Percentiles rank a stretch among this genome's conserved stretches.
These are phyloP conservation scores for Pyrenophora teres DNA, from an alignment of 2,329 filamentous ascomycete species.

Conservation along the genomic window DNA sequence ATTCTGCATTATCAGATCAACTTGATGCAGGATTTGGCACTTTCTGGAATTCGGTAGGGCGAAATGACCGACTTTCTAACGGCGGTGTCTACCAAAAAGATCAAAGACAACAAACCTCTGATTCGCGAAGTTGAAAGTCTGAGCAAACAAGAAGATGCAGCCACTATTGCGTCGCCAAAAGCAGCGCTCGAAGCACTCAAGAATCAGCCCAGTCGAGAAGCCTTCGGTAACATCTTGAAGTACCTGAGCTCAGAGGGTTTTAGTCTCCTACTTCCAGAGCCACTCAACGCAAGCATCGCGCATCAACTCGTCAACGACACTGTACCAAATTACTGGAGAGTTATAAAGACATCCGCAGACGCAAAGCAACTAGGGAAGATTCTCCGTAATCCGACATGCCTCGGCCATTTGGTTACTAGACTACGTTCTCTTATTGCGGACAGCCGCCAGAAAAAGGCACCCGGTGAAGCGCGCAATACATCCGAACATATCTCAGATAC, in stretches of 20 bases:
- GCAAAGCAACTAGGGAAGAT: conserved; percentile 61
- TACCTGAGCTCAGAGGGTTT: conserved; percentile 58
- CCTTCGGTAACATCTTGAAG: conserved; percentile 58
- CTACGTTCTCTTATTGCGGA: conserved; percentile 63
- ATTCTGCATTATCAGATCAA: background rate
- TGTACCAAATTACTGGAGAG: conserved; percentile 79
- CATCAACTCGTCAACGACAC: conserved; percentile 75
- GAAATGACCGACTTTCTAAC: conserved; percentile 57
- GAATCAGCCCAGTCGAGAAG: conserved; percentile 65
- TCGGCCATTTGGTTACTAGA: conserved; percentile 77
- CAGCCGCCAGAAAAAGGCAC: conserved; percentile 41
- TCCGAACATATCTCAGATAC: conserved; percentile 47
- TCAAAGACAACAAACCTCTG: conserved; percentile 20
- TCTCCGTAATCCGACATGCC: conserved; percentile 73
- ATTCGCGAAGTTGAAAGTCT: conserved; percentile 20
- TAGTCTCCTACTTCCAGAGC: conserved; percentile 65
- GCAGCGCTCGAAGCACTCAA: conserved; percentile 66
- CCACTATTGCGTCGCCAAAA: conserved; percentile 39
- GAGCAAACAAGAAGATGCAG: conserved; percentile 14
- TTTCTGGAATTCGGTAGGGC: background rate
- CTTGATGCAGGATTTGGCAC: background rate
- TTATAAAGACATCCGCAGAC: conserved; percentile 8
- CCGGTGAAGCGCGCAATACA: conserved; percentile 35
- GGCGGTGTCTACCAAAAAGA: conserved; percentile 50
- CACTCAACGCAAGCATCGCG: conserved; percentile 74